These are phyloP conservation scores for Blastobotrys aristatus DNA, from an alignment of 1,139 yeast species.

Conservation along the genomic window DNA sequence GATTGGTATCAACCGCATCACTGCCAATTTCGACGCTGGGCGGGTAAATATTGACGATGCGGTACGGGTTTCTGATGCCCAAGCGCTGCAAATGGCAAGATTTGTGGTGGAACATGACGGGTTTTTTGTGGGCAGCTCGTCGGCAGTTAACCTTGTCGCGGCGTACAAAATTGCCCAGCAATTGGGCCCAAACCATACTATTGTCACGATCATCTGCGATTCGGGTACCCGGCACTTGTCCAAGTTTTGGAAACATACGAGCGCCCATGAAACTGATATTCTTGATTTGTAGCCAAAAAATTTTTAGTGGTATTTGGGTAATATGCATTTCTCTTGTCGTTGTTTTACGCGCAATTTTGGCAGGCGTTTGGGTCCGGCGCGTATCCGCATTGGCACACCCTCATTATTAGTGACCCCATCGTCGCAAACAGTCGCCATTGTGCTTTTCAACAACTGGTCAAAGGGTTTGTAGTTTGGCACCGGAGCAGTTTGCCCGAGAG, in stretches of 20 bases:
- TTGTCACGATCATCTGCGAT: constrained; percentile 91
- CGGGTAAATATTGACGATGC: constrained; percentile 62
- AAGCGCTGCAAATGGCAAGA: constrained; percentile 86
- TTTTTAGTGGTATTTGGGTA: background rate
- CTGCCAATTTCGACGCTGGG: constrained; percentile 73
- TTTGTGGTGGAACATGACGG: constrained; percentile 80
- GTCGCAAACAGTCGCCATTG: no score
- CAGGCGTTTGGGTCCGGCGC: no score
- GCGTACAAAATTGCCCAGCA: constrained; percentile 63
- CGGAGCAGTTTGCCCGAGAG: background rate
- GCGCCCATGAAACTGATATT: background rate
- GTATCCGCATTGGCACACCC: no score
- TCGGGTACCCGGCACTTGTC: constrained; percentile 85
- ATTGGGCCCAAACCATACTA: constrained; percentile 56
- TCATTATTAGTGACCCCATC: no score
- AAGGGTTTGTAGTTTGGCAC: no score
- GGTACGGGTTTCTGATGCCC: constrained; percentile 67
- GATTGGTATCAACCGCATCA: constrained; percentile 81
- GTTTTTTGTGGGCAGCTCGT: constrained; percentile 82
- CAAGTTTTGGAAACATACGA: constrained; percentile 72
- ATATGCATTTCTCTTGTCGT: background rate
- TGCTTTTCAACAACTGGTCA: no score
- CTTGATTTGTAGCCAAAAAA: constrained; percentile 3
- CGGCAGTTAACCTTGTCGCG: constrained; percentile 91
- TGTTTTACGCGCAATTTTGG: no score